phyloP scores from a whole-genome alignment of 805 yeast genomes.

The Yarrowia alimentaria region DNA sequence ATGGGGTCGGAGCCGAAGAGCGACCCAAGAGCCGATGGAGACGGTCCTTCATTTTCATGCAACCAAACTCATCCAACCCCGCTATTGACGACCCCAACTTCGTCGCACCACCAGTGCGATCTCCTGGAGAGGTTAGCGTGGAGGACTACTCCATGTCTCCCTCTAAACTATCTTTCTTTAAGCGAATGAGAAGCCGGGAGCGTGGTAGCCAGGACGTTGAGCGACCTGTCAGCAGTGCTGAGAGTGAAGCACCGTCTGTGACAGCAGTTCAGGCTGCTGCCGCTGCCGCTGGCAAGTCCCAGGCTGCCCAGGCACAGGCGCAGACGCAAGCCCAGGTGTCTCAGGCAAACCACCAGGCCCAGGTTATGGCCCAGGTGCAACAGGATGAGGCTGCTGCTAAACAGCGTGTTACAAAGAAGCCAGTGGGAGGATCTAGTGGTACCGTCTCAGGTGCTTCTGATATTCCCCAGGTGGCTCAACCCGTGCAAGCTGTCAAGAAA shows the following conservation, averaged over 20 bases:
- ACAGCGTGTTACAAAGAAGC: too few relatives aligned
- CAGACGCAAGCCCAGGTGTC: neutral
- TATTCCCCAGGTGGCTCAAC: too few relatives aligned
- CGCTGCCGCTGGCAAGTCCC: slow-evolving; percentile 10
- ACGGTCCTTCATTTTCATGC: slow-evolving; percentile 25
- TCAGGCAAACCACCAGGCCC: too few relatives aligned
- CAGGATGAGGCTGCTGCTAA: too few relatives aligned
- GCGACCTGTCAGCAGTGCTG: slow-evolving; percentile 14
- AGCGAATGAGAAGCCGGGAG: slow-evolving; percentile 24
- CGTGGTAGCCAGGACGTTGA: slow-evolving; percentile 25
- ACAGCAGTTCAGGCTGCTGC: neutral
- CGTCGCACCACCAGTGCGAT: slow-evolving; percentile 15
- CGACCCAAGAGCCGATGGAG: slow-evolving; percentile 27
- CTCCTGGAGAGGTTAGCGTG: slow-evolving; percentile 26
- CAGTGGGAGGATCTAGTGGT: too few relatives aligned
- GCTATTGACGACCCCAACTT: slow-evolving; percentile 25
- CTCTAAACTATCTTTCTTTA: slow-evolving; percentile 23
- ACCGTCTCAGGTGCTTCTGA: too few relatives aligned
- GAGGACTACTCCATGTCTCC: slow-evolving; percentile 27
- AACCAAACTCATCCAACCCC: slow-evolving; percentile 22
- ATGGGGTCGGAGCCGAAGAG: slow-evolving; percentile 20
- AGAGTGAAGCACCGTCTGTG: slow-evolving; percentile 1
- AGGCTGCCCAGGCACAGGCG: slow-evolving; percentile 5
- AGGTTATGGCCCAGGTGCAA: neutral
- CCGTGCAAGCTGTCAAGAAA: too few relatives aligned